Evolutionary conservation across 2,329 filamentous ascomycete species (phyloP).

Genomic region (Triangularia setosa): DNA sequence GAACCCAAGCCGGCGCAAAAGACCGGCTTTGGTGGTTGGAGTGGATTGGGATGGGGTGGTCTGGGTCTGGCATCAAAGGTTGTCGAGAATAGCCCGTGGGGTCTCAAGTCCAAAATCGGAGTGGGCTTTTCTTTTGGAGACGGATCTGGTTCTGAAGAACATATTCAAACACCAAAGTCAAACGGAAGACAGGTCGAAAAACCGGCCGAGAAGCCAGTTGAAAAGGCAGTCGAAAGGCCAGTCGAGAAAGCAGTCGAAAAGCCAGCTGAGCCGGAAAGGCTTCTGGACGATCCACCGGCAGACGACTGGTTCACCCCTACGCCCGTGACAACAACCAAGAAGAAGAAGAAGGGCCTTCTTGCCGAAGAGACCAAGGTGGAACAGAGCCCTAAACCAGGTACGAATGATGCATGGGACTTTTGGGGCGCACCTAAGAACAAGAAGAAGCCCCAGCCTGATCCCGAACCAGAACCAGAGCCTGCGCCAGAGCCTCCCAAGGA

Average conservation of each 20-base stretch:
- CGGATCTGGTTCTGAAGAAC: constrained; percentile 35
- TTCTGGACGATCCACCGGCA: constrained; percentile 29
- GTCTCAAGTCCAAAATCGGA: constrained; percentile 49
- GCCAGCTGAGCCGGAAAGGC: too few relatives aligned
- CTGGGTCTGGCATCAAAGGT: constrained; percentile 38
- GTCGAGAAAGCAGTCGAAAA: constrained; percentile 27
- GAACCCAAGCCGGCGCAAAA: not conserved
- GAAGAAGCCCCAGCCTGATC: constrained; percentile 18
- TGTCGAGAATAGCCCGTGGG: constrained; percentile 48
- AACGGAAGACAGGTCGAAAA: not conserved
- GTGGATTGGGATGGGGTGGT: constrained; percentile 36
- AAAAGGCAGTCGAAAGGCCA: constrained; percentile 18
- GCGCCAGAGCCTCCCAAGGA: constrained; percentile 14
- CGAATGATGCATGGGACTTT: constrained; percentile 28
- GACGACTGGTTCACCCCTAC: constrained; percentile 22
- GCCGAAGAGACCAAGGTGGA: constrained; percentile 21
- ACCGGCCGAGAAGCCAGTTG: constrained; percentile 14
- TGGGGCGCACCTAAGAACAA: constrained; percentile 32
- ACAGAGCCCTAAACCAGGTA: constrained; percentile 26
- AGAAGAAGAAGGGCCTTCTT: constrained; percentile 35
- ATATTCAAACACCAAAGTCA: not conserved
- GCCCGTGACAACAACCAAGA: constrained; percentile 37
- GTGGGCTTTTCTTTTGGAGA: constrained; percentile 45
- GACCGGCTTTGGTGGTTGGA: not conserved
- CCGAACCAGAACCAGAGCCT: constrained; percentile 16